Evolutionary conservation across 179 eudicot genomes (phyloP), one percentile per base, ranked within the genome.

Genomic region (Heliamphora pulchella): DNA sequence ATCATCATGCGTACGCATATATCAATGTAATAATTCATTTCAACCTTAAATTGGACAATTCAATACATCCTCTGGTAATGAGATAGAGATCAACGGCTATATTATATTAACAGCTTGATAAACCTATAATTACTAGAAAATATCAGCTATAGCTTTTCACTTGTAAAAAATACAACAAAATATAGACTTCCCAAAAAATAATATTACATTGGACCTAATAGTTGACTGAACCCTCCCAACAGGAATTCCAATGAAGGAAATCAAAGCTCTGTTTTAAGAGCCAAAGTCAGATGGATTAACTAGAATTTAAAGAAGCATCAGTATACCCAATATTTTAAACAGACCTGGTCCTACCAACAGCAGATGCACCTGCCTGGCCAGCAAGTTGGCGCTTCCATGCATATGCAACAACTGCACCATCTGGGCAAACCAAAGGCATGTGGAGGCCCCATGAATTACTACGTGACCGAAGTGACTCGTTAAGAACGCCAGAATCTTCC

Each of bases 361-460:
- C 98, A 80, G 99, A 94, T 84, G 99, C 97, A 81, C 99, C 99
- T 83, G 99, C 99, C 88, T 96, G 99, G 75, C 99, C 99, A 86
- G 99, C 99, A 90, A 96, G 99, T 86, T 96, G 99, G 14, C 99
- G 92, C 86, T 96, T 96, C 99, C 99, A 96, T 31, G 99, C 99
- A 85, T 96, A 96, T 57, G 99, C 99, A 87, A 94, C 99, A 84
- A 94, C 99, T 57, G 99, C 98, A 58, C 98, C 98, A 89, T 96
- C 99, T 68, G 99, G 99, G 82, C 99, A 96, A 79, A 96, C 98
- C 86, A 96, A 86, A 76, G 99, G 99, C 98, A 96, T 96, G 88
- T 94, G 99, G 57, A 96, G 91, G 43, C 99, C 98, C 99, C 99
- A 96, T 7, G 99, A 96, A 86, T 96, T 94, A 83, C 99, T 96